Base-by-base conservation (phyloP, 768 basidiomycete genomes). In the Hortiboletus flavorubellus region DNA sequence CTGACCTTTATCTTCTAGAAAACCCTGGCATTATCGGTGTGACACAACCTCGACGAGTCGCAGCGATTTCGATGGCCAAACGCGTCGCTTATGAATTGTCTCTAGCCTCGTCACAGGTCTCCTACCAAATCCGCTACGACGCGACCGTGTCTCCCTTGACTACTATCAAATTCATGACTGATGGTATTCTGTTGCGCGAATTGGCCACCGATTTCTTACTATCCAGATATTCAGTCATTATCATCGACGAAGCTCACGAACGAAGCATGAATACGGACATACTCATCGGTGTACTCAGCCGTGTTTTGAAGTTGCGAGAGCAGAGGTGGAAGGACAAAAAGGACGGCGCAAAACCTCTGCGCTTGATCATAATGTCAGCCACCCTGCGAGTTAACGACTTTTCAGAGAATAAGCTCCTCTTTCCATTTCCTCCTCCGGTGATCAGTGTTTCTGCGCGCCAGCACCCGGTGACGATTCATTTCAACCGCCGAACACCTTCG, bases 131-230 rank as follows among this genome's bases (percentile, higher is more conserved):
- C 58, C 89, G 97, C 57, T 99, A 98, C 67, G 96, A 98, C 61
- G 89, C 93, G 2, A 98, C 93, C 1, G 87, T 93, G 0, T 93
- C 93, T 4, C 79, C 92, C 1, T 79, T 83, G 21, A 99, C 97
- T 2, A 86, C 86, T 8, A 94, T 99, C 77, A 98, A 98, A 71
- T 99, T 98, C 77, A 98, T 98, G 95, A 99, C 97, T 7, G 97
- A 99, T 64, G 97, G 97, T 75, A 93, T 99, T 29, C 76, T 99
- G 34, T 76, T 99, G 15, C 86, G 97, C 52, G 97, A 99, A 71
- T 77, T 98, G 21, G 88, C 93, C 0, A 83, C 83, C 12, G 95
- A 99, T 67, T 97, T 99, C 71, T 71, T 98, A n/a, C 78, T 99
- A n/a, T 83, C 76, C 42, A 91, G 87, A 70, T 99, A 99, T 69